A percentile compares a stretch with the other conserved stretches of the same genome.
Evolutionary conservation across 352 stramenopile genomes (phyloP).

Genomic region (Globisporangium rhizosaccharum): DNA sequence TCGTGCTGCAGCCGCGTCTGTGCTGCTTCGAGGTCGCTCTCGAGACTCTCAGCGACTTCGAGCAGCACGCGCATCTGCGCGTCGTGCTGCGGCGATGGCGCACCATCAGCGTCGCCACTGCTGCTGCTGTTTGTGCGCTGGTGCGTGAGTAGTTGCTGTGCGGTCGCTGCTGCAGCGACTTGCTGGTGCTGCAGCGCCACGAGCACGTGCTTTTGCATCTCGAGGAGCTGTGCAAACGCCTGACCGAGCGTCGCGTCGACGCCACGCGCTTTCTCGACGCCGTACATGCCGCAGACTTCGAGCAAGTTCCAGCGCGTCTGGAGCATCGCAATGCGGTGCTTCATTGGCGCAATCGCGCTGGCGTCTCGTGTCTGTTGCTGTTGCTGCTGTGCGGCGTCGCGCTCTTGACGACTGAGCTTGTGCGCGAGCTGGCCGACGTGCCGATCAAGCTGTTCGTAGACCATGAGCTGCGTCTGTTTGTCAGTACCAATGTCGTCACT

Average conservation of each 20-base stretch:
- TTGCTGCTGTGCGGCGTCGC: neutral
- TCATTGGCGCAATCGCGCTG: constrained; percentile 5
- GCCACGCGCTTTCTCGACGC: constrained; percentile 26
- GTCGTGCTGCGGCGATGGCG: constrained; percentile 5
- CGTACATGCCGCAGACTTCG: constrained; percentile 45
- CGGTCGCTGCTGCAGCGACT: constrained; percentile 9
- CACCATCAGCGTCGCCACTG: neutral
- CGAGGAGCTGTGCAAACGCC: constrained; percentile 32
- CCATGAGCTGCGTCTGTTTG: constrained; percentile 14
- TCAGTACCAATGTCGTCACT: neutral
- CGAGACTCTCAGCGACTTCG: constrained; percentile 55
- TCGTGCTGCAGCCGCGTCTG: constrained; percentile 42
- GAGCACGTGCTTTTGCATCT: constrained; percentile 50
- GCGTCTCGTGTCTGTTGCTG: neutral
- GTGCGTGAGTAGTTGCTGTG: neutral
- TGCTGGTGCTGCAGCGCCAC: constrained; percentile 28
- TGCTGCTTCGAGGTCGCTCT: constrained; percentile 46
- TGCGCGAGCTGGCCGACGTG: constrained; percentile 42
- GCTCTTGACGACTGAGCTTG: constrained; percentile 38
- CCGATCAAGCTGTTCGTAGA: constrained; percentile 46
- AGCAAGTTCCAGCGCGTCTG: constrained; percentile 47
- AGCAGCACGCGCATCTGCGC: constrained; percentile 56
- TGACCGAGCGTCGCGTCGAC: constrained; percentile 27
- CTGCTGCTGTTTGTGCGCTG: neutral
- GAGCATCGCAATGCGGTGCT: constrained; percentile 20